phyloP scores from a whole-genome alignment of 176 grass and related monocot species.

The Lolium rigidum region DNA sequence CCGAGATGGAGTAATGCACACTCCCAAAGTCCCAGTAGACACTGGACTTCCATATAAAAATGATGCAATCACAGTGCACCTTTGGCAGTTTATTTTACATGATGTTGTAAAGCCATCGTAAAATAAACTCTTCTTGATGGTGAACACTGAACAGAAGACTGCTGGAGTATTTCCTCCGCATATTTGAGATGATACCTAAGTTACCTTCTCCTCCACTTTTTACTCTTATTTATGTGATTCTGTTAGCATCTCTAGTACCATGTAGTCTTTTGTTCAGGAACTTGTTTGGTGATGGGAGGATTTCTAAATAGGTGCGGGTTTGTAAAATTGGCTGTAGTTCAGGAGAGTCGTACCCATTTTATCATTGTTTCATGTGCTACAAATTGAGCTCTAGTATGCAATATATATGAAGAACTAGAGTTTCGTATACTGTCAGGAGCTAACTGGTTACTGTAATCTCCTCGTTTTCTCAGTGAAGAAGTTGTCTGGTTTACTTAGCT shows the following conservation, averaged over 20 bases:
- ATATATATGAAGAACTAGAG: conserved; percentile 28
- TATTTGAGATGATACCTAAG: not conserved
- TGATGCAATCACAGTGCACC: not conserved
- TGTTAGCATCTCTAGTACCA: conserved; percentile 6
- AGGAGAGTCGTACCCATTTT: conserved; percentile 32
- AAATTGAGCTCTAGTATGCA: conserved; percentile 26
- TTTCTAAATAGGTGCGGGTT: conserved; percentile 24
- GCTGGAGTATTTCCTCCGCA: not conserved
- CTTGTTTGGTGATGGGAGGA: conserved; percentile 6
- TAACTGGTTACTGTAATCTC: not conserved
- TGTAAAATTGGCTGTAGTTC: conserved; percentile 49
- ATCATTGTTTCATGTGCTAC: conserved; percentile 24
- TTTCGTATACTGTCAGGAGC: not conserved
- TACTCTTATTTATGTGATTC: conserved; percentile 21
- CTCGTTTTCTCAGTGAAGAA: not conserved
- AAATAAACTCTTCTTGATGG: not conserved
- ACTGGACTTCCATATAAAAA: not conserved
- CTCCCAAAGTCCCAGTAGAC: not conserved
- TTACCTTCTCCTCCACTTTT: not conserved
- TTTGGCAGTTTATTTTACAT: not conserved
- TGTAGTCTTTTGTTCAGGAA: conserved; percentile 38
- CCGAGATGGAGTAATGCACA: not conserved
- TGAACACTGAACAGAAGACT: conserved; percentile 26
- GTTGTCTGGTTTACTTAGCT: not conserved
- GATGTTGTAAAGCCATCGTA: not conserved